A percentile compares a stretch with the other conserved stretches of the same genome.
Conservation (phyloP, 805 yeast genomes). For the Barnettozyma salicaria region DNA sequence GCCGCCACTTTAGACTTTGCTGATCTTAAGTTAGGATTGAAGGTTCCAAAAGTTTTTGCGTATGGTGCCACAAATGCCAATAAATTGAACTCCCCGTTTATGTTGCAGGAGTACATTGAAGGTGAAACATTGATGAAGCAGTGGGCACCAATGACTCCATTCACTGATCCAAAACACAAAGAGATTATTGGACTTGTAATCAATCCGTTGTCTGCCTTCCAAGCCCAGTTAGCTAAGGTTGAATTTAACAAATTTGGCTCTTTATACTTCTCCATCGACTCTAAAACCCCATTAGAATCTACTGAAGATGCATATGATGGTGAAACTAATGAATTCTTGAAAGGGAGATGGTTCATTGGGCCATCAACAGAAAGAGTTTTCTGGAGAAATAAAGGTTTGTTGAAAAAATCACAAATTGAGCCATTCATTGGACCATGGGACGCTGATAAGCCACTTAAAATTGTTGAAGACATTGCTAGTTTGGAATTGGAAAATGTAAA, state of each 20-base stretch:
- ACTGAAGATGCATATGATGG: conserved; percentile 46
- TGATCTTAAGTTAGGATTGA: conserved; percentile 52
- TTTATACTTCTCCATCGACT: conserved; percentile 71
- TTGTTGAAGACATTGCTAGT: conserved; percentile 57
- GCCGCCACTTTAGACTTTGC: conserved; percentile 91
- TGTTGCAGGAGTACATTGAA: conserved; percentile 70
- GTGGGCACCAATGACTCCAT: conserved; percentile 80
- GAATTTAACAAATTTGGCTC: conserved; percentile 76
- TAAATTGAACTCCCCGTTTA: conserved; percentile 65
- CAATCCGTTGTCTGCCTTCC: conserved; percentile 66
- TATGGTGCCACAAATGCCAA: conserved; percentile 60
- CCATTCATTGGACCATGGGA: conserved; percentile 76
- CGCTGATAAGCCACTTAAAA: conserved; percentile 48
- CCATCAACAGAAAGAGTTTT: conserved; percentile 78
- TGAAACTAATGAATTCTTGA: conserved; percentile 45
- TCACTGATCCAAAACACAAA: conserved; percentile 46
- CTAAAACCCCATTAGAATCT: conserved; percentile 29
- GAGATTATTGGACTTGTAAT: conserved; percentile 54
- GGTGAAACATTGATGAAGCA: conserved; percentile 81
- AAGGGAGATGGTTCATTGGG: conserved; percentile 82
- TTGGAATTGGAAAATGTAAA: conserved; percentile 60
- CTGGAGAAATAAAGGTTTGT: conserved; percentile 57
- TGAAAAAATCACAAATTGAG: conserved; percentile 45
- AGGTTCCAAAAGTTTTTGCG: conserved; percentile 67
- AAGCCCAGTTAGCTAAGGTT: conserved; percentile 45